Base-by-base conservation (phyloP, 2,329 filamentous ascomycete species). In the Aspergillus terreus region DNA sequence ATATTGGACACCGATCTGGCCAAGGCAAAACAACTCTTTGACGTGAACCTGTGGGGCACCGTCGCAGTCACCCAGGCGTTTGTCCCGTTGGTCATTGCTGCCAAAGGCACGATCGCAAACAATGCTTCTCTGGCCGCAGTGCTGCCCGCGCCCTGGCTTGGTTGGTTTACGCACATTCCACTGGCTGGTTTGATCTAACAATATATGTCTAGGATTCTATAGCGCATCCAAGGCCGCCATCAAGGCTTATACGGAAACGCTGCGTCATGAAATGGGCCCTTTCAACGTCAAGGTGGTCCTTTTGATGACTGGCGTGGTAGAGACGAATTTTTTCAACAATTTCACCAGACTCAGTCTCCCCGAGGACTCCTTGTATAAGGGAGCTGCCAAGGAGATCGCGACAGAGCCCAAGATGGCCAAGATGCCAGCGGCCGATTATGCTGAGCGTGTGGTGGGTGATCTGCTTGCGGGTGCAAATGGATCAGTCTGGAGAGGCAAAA, bases 11-110 rank as follows among this genome's bases (percentile, higher is more conserved):
- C 63, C 0, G 58, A 69, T 25, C 51, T 76, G 2, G 58, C 62
- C 1, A 54, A 68, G 14, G 69, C 66, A n/a, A 71, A 66, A 45
- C 53, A 48, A 14, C 30, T 75, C 3, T 76, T 70, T 51, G 71
- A 77, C 11, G 59, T 72, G 14, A 78, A 79, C 54, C 60, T 75
- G 19, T 77, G 68, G 65, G 68, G 68, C 1, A 36, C 63, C 1
- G 42, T 77, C 4, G 53, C 58, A 6, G 62, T 73, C 7, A 67
- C 67, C 2, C 69, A 78, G 35, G 65, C 66, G 0, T 78, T 78
- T 52, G 38, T 55, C 0, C 61, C 58, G 9, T 23, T 69, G 46
- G n/a, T 70, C 1, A 61, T 67, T 17, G 50, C 57, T 3, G 50
- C 57, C 4, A 60, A 58, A 27, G 64, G 61, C 1, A 55, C 57